Conservation (phyloP, 257 asterid species). For the Solanum pimpinellifolium region DNA sequence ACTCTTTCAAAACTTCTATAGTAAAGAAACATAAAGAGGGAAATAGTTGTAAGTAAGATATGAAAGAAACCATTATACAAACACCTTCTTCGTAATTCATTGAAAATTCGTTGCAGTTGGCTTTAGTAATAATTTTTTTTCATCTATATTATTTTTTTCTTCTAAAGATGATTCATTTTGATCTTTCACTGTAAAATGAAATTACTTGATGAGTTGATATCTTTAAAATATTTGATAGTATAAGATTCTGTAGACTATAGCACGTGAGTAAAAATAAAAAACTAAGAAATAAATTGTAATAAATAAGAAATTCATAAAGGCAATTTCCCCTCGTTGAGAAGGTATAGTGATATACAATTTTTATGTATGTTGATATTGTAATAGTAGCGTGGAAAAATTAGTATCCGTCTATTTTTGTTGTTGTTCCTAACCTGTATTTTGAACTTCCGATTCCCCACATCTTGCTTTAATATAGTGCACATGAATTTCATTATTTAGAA, state of each 20-base stretch:
- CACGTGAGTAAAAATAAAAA: too few relatives aligned
- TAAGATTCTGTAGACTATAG: too few relatives aligned
- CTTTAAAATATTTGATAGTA: too few relatives aligned
- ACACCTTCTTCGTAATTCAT: too few relatives aligned
- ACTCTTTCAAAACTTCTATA: slow-evolving; percentile 66
- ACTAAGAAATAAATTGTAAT: too few relatives aligned
- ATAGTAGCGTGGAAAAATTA: not conserved
- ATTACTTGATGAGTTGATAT: too few relatives aligned
- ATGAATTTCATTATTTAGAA: not conserved
- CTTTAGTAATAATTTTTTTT: too few relatives aligned
- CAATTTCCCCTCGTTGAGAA: not conserved
- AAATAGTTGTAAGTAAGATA: not conserved
- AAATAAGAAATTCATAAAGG: too few relatives aligned
- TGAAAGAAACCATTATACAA: not conserved
- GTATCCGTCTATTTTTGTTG: not conserved
- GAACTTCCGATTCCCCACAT: not conserved
- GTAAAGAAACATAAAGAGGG: not conserved
- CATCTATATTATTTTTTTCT: not conserved
- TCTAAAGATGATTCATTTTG: too few relatives aligned
- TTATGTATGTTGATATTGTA: not conserved
- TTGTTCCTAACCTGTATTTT: not conserved
- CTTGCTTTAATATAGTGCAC: not conserved
- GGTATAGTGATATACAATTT: not conserved
- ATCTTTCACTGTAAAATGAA: too few relatives aligned
- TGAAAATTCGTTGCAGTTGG: too few relatives aligned